A percentile compares a stretch with the other conserved stretches of the same genome.
These are phyloP conservation scores for Sporisorium iseilematis-ciliati DNA, from an alignment of 1,284 basidiomycete genomes.

Conservation along the genomic window DNA sequence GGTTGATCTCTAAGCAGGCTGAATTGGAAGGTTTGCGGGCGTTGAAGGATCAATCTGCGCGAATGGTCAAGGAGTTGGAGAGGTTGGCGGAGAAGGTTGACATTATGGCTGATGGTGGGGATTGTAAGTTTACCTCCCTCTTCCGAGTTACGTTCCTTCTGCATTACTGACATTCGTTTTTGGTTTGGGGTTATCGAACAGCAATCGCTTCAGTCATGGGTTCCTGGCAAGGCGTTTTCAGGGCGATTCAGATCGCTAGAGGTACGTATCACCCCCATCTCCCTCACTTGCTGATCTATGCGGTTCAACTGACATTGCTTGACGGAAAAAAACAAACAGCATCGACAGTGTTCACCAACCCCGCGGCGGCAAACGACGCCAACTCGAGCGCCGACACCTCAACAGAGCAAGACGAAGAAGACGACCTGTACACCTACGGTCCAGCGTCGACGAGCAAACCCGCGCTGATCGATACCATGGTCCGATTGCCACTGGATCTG, in stretches of 20 bases:
- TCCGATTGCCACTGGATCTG: constrained; percentile 51
- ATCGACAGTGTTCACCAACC: constrained; percentile 34
- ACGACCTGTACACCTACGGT: constrained; percentile 45
- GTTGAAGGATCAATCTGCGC: constrained; percentile 61
- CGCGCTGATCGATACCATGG: constrained; percentile 53
- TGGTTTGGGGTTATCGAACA: constrained; percentile 12
- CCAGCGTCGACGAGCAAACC: constrained; percentile 32
- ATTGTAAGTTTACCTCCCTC: constrained; percentile 42
- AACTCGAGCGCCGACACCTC: constrained; percentile 22
- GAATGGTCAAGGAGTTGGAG: constrained; percentile 63
- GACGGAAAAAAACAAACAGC: too few relatives aligned
- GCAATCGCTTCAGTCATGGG: constrained; percentile 66
- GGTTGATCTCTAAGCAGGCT: constrained; percentile 62
- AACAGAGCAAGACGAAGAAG: constrained; percentile 32
- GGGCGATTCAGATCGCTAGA: constrained; percentile 66
- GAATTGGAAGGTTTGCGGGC: constrained; percentile 63
- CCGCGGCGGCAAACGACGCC: not conserved
- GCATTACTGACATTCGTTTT: too few relatives aligned
- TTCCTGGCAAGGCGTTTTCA: constrained; percentile 67
- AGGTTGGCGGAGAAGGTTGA: constrained; percentile 60
- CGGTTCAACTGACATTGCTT: not conserved
- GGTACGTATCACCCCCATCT: constrained; percentile 28
- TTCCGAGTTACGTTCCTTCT: constrained; percentile 8
- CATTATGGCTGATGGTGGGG: constrained; percentile 61
- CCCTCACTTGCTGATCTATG: not conserved